Percentiles rank a stretch among this genome's conserved stretches.
Evolutionary conservation across 108 stramenopile genomes (phyloP).

Genomic region (Thalassiosira profunda): DNA sequence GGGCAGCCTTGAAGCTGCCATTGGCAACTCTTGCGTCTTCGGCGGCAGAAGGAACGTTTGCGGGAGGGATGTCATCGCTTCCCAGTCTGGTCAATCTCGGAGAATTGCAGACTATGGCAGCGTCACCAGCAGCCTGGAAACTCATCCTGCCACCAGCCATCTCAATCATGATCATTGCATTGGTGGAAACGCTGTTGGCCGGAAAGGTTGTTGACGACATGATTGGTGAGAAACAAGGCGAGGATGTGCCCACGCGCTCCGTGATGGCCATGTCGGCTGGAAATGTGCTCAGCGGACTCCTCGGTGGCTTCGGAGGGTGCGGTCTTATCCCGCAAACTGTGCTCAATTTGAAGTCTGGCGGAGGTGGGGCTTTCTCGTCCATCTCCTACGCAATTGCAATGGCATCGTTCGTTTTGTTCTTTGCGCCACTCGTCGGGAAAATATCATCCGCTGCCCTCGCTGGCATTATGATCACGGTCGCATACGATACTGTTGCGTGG

Average conservation of each 20-base stretch:
- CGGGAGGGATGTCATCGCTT: slow-evolving; percentile 36
- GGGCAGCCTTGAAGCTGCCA: slow-evolving; percentile 22
- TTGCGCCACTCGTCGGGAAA: slow-evolving; percentile 29
- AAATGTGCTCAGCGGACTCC: slow-evolving; percentile 27
- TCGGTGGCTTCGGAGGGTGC: slow-evolving; percentile 54
- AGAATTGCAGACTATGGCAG: slow-evolving; percentile 6
- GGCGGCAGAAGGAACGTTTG: slow-evolving; percentile 28
- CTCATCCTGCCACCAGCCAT: slow-evolving; percentile 37
- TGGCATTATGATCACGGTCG: slow-evolving; percentile 42
- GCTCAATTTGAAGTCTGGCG: slow-evolving; percentile 47
- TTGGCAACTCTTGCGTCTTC: slow-evolving; percentile 26
- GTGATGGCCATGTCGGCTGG: slow-evolving; percentile 38
- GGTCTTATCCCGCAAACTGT: slow-evolving; percentile 54
- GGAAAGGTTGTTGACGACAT: slow-evolving; percentile 41
- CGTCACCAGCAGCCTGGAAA: slow-evolving; percentile 10
- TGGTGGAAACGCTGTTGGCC: slow-evolving; percentile 48
- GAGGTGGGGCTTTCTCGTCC: slow-evolving; percentile 29
- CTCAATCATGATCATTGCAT: slow-evolving; percentile 42
- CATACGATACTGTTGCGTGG: slow-evolving; percentile 38
- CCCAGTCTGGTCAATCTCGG: slow-evolving; percentile 15
- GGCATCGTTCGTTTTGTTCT: slow-evolving; percentile 39
- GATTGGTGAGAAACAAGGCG: slow-evolving; percentile 2
- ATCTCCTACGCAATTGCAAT: slow-evolving; percentile 40
- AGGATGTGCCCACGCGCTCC: slow-evolving; percentile 33
- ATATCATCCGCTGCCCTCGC: slow-evolving; percentile 41